These are phyloP conservation scores for Senecio squalidus DNA, from an alignment of 140 eudicot species.

Conservation along the genomic window DNA sequence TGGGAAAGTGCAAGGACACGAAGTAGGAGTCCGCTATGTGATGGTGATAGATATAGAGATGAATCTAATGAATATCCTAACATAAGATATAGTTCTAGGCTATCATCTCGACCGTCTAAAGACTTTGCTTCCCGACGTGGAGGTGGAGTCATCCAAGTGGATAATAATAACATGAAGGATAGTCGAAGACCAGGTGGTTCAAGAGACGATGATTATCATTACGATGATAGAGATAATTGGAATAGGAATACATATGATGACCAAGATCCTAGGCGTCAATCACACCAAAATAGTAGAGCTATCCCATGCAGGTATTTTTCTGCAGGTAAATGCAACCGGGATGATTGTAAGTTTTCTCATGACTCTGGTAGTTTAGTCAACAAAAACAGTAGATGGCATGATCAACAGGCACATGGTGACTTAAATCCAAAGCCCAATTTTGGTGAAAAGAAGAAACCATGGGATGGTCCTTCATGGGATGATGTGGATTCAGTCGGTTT, in stretches of 20 bases:
- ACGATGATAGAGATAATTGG: no score
- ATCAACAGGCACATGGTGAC: conserved; percentile 22
- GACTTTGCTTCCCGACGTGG: no score
- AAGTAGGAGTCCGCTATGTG: conserved; percentile 41
- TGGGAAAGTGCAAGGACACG: conserved; percentile 24
- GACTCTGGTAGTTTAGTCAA: conserved; percentile 26
- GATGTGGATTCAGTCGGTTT: background rate
- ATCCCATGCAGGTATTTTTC: conserved; percentile 58
- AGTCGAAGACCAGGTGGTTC: conserved; percentile 14
- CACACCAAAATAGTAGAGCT: conserved; percentile 28
- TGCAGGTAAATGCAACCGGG: conserved; percentile 62
- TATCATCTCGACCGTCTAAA: no score
- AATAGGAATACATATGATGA: conserved; percentile 26
- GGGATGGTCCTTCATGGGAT: conserved; percentile 31
- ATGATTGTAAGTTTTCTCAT: conserved; percentile 72
- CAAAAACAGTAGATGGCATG: conserved; percentile 23
- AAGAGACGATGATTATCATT: conserved; percentile 28
- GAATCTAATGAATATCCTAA: conserved; percentile 36
- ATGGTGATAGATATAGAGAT: conserved; percentile 39
- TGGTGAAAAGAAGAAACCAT: conserved; percentile 12
- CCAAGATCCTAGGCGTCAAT: conserved; percentile 31
- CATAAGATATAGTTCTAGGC: conserved; percentile 17
- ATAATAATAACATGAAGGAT: conserved; percentile 20
- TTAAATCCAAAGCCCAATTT: conserved; percentile 1
- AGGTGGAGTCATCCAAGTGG: conserved; percentile 24